Evolutionary conservation across 129 eudicot species (phyloP).

Genomic region (Lactuca sativa): DNA sequence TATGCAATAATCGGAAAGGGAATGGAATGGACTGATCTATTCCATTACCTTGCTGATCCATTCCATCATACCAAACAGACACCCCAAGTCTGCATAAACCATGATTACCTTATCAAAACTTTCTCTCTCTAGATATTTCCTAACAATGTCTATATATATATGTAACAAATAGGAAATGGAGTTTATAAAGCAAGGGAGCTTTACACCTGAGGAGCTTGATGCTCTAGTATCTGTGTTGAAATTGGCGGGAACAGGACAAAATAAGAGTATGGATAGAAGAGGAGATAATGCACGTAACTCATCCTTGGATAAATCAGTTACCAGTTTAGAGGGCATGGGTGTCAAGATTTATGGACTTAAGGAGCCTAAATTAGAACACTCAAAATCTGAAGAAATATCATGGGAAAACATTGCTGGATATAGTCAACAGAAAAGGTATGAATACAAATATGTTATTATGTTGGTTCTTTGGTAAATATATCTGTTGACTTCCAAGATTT

Average conservation of each 20-base stretch:
- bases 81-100: too few species aligned
- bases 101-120: too few species aligned
- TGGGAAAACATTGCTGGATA: constrained; percentile 99
- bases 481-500: background rate
- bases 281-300: constrained; percentile 44
- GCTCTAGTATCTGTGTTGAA: constrained; percentile 76
- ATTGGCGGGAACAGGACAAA: constrained; percentile 75
- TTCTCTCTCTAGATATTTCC: background rate
- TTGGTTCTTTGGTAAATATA: too few species aligned
- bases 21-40: too few species aligned
- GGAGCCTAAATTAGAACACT: constrained; percentile 34
- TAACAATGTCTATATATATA: background rate
- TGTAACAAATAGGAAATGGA: constrained; percentile 75
- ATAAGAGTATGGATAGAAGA: constrained; percentile 40
- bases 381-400: constrained; percentile 63
- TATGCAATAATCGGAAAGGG: too few species aligned
- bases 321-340: constrained; percentile 87
- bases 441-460: background rate
- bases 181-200: constrained; percentile 82
- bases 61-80: too few species aligned
- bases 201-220: constrained; percentile 73
- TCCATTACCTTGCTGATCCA: too few species aligned
- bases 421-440: constrained; percentile 77
- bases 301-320: constrained; percentile 55
- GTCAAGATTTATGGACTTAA: constrained; percentile 74